phyloP scores from a whole-genome alignment of 73 alveolate genomes.

The Paramecium bursaria region DNA sequence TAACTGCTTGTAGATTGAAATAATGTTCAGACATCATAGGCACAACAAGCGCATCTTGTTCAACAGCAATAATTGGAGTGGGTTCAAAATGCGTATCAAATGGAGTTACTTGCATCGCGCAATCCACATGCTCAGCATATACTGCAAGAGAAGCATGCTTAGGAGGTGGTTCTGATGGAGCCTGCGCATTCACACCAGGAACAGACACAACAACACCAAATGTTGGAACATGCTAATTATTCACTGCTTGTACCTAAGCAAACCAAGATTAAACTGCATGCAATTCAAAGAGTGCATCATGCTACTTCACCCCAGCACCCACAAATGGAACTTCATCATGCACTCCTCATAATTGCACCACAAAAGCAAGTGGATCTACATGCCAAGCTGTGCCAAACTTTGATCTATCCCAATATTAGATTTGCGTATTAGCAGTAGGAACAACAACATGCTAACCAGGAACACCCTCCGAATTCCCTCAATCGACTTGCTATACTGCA shows the following conservation, averaged over 20 bases:
- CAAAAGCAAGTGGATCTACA: conserved; percentile 11
- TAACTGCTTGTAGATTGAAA: conserved; percentile 9
- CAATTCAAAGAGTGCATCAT: not conserved
- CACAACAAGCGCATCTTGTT: conserved; percentile 12
- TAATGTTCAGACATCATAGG: not conserved
- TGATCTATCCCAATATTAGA: not conserved
- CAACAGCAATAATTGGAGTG: not conserved
- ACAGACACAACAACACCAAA: not conserved
- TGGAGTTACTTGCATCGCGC: conserved; percentile 5
- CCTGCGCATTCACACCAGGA: conserved; percentile 37
- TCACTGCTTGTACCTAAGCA: conserved; percentile 35
- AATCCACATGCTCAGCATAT: not conserved
- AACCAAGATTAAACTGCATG: conserved; percentile 23
- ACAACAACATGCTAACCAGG: no score
- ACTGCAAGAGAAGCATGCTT: conserved; percentile 24
- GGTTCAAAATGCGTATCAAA: conserved; percentile 13
- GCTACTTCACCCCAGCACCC: not conserved
- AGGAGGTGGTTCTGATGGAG: conserved; percentile 45
- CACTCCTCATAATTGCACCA: not conserved
- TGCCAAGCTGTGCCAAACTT: conserved; percentile 38
- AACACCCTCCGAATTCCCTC: not conserved
- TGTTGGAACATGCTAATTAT: conserved; percentile 1
- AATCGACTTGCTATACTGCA: conserved; percentile 36
- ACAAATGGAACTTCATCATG: conserved; percentile 16
- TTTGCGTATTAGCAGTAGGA: conserved; percentile 27